Conservation (phyloP, 1,139 yeast species). For the Diutina sp. region DNA sequence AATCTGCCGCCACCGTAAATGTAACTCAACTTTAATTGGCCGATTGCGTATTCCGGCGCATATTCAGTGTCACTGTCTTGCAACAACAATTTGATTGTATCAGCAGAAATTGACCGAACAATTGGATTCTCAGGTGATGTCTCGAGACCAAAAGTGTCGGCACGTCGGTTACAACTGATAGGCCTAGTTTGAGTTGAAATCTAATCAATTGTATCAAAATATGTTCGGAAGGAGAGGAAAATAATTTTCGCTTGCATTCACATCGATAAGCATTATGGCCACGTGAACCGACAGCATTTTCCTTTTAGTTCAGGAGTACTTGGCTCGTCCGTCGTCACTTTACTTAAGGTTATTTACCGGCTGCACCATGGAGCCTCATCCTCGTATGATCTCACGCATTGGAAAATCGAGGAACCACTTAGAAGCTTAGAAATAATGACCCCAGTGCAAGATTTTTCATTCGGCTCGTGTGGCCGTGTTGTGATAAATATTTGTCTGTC, state of each 20-base stretch:
- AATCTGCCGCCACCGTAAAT: neutral
- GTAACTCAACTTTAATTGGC: neutral
- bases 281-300: neutral
- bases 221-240: neutral
- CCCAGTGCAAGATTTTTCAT: neutral
- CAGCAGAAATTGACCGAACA: too few species aligned
- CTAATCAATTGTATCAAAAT: too few species aligned
- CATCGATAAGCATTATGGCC: neutral
- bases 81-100: too few species aligned
- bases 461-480: neutral
- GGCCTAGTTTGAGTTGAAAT: neutral
- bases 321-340: neutral
- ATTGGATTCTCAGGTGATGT: too few species aligned
- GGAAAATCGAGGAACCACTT: neutral
- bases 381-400: neutral
- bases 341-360: neutral
- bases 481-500: neutral
- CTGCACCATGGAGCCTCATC: neutral
- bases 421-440: neutral
- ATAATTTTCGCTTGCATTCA: neutral
- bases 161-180: neutral
- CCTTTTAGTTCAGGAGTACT: neutral
- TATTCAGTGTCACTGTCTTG: neutral
- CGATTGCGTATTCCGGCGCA: neutral
- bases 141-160: neutral